Percentiles rank a stretch among this genome's conserved stretches.
These are phyloP conservation scores for Brettanomyces naardenensis DNA, from an alignment of 805 yeast genomes.

Conservation along the genomic window DNA sequence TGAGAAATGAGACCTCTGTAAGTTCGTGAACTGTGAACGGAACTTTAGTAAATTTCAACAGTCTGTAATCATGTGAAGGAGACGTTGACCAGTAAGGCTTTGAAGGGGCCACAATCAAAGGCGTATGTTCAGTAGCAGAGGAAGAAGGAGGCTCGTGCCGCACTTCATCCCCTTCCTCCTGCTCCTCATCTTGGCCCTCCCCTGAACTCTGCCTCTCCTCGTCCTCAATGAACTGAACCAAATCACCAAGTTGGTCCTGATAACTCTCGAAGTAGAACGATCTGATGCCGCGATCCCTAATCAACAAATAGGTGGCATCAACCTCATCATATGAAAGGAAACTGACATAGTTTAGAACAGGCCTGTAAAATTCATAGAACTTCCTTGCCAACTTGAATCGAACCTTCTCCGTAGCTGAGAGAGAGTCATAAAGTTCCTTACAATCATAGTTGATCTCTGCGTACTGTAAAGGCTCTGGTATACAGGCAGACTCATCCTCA, in stretches of 20 bases:
- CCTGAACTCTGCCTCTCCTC: conserved; percentile 9
- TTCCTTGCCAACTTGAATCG: conserved; percentile 18
- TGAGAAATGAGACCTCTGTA: conserved; percentile 23
- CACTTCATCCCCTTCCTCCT: background rate
- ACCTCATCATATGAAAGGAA: conserved; percentile 15
- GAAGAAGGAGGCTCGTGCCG: background rate
- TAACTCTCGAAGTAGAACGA: conserved; percentile 26
- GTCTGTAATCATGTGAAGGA: conserved; percentile 6
- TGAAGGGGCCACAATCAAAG: conserved; percentile 11
- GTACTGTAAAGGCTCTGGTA: conserved; percentile 20
- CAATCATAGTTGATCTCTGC: conserved; percentile 10
- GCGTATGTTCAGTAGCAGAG: conserved; percentile 10
- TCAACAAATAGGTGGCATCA: conserved; percentile 22
- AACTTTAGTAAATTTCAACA: conserved; percentile 9
- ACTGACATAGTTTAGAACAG: conserved; percentile 18
- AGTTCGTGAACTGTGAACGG: conserved; percentile 27
- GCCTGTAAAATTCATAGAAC: conserved; percentile 18
- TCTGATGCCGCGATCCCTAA: conserved; percentile 29
- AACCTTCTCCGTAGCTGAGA: conserved; percentile 14
- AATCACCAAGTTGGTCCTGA: conserved; percentile 22
- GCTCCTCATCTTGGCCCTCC: background rate
- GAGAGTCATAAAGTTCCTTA: background rate
- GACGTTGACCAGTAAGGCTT: background rate
- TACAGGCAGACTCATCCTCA: conserved; percentile 13
- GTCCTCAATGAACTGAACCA: conserved; percentile 14